Evolutionary conservation across 2,329 filamentous ascomycete genomes (phyloP).

Genomic region (Fusarium praegraminearum): DNA sequence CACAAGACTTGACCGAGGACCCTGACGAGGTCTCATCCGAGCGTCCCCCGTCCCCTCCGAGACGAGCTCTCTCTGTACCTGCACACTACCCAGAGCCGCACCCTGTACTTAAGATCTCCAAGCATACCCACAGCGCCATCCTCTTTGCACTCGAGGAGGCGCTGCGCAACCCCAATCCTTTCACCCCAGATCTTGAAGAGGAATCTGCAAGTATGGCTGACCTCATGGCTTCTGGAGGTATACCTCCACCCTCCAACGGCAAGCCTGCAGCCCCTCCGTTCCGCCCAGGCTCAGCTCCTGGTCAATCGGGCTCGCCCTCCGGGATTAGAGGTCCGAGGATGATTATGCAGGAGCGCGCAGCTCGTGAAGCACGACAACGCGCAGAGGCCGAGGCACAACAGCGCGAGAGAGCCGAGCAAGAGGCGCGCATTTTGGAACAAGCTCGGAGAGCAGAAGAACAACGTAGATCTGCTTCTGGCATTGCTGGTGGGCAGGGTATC

Average conservation of each 20-base stretch:
- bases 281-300: conserved; percentile 62
- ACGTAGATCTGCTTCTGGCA: conserved; percentile 65
- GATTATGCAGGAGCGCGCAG: conserved; percentile 89
- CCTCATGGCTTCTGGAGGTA: conserved; percentile 69
- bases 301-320: conserved; percentile 66
- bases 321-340: conserved; percentile 86
- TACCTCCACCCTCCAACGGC: conserved; percentile 66
- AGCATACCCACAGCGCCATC: conserved; percentile 87
- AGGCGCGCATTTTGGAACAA: conserved; percentile 67
- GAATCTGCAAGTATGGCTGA: conserved; percentile 95
- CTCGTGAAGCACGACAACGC: conserved; percentile 77
- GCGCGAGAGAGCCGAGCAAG: conserved; percentile 69
- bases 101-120: conserved; percentile 75
- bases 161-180: conserved; percentile 81
- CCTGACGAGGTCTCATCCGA: conserved; percentile 56
- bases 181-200: conserved; percentile 87
- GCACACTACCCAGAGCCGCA: conserved; percentile 56
- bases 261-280: conserved; percentile 60
- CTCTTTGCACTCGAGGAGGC: conserved; percentile 93
- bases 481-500: conserved; percentile 55
- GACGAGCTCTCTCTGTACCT: conserved; percentile 47
- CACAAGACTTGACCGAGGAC: conserved; percentile 63
- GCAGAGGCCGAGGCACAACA: conserved; percentile 74
- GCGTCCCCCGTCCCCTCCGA: conserved; percentile 45
- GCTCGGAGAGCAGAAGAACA: conserved; percentile 65